These are phyloP conservation scores for Cryptococcus floricola DNA, from an alignment of 1,284 basidiomycete species.

Conservation along the genomic window DNA sequence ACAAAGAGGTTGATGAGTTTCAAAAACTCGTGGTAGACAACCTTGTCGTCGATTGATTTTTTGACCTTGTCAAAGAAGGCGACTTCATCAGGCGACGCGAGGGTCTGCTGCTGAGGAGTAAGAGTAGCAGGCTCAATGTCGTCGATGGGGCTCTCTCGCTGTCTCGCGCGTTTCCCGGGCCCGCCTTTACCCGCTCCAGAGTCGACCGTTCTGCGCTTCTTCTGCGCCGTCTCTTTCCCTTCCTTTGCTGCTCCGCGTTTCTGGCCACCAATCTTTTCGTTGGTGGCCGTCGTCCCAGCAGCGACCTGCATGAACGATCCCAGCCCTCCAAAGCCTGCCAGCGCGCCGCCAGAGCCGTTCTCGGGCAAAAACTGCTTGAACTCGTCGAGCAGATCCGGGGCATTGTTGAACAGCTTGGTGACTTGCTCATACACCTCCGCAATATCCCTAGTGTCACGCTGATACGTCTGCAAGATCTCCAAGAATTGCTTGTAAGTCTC, in stretches of 20 bases:
- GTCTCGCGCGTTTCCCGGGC: slow-evolving; percentile 28
- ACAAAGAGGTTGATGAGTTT: slow-evolving; percentile 93
- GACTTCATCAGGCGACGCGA: slow-evolving; percentile 74
- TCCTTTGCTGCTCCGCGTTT: slow-evolving; percentile 35
- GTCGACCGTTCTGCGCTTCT: slow-evolving; percentile 32
- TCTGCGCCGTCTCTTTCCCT: slow-evolving; percentile 37
- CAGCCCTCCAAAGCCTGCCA: slow-evolving; percentile 34
- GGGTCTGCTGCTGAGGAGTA: slow-evolving; percentile 42
- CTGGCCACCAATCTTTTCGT: slow-evolving; percentile 20
- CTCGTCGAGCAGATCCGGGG: slow-evolving; percentile 86
- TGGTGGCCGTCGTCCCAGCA: slow-evolving; percentile 5
- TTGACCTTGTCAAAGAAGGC: slow-evolving; percentile 93
- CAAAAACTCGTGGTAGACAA: slow-evolving; percentile 92
- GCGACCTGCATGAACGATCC: slow-evolving; percentile 37
- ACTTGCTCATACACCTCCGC: slow-evolving; percentile 93
- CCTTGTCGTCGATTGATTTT: slow-evolving; percentile 74
- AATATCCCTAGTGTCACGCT: slow-evolving; percentile 85
- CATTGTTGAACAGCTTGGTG: slow-evolving; percentile 84
- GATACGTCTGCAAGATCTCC: slow-evolving; percentile 95
- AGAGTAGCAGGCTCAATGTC: slow-evolving; percentile 24
- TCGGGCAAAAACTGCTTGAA: slow-evolving; percentile 95
- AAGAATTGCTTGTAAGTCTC: slow-evolving; percentile 98
- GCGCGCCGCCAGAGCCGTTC: slow-evolving; percentile 33
- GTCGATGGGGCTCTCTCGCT: slow-evolving; percentile 32
- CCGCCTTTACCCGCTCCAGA: slow-evolving; percentile 49